Conservation (phyloP, 1,284 basidiomycete genomes). For the Trametes pubescens region DNA sequence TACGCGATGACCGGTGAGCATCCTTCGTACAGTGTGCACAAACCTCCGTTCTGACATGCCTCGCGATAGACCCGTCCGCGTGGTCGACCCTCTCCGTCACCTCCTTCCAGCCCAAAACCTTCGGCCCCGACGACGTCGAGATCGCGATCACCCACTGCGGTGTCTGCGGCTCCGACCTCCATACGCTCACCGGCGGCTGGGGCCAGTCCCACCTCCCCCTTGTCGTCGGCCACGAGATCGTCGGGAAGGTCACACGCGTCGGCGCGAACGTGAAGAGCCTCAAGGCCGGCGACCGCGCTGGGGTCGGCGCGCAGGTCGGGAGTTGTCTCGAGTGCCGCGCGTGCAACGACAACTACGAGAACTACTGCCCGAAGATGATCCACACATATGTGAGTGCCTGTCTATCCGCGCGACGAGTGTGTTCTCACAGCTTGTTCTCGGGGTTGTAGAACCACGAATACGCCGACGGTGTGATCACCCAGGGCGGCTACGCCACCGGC, state of each 20-base stretch:
- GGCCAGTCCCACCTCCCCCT: slow-evolving; percentile 49
- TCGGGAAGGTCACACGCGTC: slow-evolving; percentile 61
- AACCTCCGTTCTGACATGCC: neutral
- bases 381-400: slow-evolving; percentile 33
- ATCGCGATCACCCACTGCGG: slow-evolving; percentile 50
- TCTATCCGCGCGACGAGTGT: too few relatives aligned
- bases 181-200: slow-evolving; percentile 60
- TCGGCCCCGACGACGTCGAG: slow-evolving; percentile 46
- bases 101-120: slow-evolving; percentile 45
- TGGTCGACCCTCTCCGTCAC: slow-evolving; percentile 54
- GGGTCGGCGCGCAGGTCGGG: slow-evolving; percentile 70
- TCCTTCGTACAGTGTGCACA: rapidly evolving
- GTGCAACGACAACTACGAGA: slow-evolving; percentile 64
- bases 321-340: slow-evolving; percentile 60
- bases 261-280: slow-evolving; percentile 62
- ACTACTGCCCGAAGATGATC: slow-evolving; percentile 52
- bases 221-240: slow-evolving; percentile 66
- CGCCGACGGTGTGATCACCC: slow-evolving; percentile 60
- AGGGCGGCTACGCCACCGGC: slow-evolving; percentile 72
- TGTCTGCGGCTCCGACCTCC: slow-evolving; percentile 61
- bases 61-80: slow-evolving; percentile 33
- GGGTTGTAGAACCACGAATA: slow-evolving; percentile 33
- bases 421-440: neutral
- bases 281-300: slow-evolving; percentile 70
- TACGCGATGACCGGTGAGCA: slow-evolving; percentile 35